Conservation (phyloP, 768 basidiomycete genomes). For the Suillus brevipes region DNA sequence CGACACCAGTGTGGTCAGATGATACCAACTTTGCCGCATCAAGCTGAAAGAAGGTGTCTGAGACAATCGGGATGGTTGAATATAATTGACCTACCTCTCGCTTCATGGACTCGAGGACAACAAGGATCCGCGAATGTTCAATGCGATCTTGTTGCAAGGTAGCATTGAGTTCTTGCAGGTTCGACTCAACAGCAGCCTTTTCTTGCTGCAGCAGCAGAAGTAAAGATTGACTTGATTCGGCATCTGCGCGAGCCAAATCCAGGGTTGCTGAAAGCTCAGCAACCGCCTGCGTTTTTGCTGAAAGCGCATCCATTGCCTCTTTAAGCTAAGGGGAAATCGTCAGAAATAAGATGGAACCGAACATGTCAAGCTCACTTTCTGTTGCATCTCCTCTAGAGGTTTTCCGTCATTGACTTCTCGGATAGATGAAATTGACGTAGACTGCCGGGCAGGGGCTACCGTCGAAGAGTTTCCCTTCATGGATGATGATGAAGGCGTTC, state of each 20-base stretch:
- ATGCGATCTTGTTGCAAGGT: conserved; percentile 39
- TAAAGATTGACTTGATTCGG: conserved; percentile 44
- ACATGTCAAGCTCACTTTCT: conserved; percentile 45
- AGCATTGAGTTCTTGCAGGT: conserved; percentile 45
- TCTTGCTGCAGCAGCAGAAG: conserved; percentile 50
- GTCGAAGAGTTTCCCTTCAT: conserved; percentile 40
- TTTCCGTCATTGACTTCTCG: conserved; percentile 66
- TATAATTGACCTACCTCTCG: conserved; percentile 47
- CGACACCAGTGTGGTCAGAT: conserved; percentile 43
- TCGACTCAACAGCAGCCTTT: conserved; percentile 48
- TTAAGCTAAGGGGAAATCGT: conserved; percentile 48
- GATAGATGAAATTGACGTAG: conserved; percentile 72
- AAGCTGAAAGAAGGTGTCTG: conserved; percentile 42
- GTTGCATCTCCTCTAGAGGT: conserved; percentile 55
- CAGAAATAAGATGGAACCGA: conserved; percentile 1
- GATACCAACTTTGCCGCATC: conserved; percentile 44
- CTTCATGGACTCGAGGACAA: conserved; percentile 42
- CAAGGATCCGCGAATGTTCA: conserved; percentile 25
- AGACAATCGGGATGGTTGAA: not conserved
- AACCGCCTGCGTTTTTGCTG: conserved; percentile 51
- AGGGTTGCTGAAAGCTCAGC: conserved; percentile 50
- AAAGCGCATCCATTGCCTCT: conserved; percentile 53
- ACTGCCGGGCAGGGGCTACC: conserved; percentile 39
- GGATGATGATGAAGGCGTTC: conserved; percentile 40
- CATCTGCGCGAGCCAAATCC: conserved; percentile 45